phyloP scores from a whole-genome alignment of 805 yeast genomes.

The Barnettozyma californica region DNA sequence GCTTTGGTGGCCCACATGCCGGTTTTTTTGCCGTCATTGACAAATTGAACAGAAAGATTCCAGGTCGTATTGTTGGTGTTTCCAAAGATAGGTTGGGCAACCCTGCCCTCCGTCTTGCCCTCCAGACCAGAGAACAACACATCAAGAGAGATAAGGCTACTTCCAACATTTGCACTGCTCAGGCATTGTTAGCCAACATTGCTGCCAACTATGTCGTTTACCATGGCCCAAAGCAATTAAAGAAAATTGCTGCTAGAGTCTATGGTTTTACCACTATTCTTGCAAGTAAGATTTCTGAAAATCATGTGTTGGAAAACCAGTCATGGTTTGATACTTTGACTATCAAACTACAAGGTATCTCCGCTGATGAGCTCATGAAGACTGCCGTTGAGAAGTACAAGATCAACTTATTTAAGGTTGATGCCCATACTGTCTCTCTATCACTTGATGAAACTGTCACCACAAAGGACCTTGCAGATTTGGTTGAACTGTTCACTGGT shows the following conservation, averaged over 20 bases:
- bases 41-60: slow-evolving; percentile 82
- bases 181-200: slow-evolving; percentile 91
- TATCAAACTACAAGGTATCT: slow-evolving; percentile 43
- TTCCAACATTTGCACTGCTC: slow-evolving; percentile 96
- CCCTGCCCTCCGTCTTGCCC: slow-evolving; percentile 84
- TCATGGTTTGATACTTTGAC: slow-evolving; percentile 88
- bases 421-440: slow-evolving; percentile 58
- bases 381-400: slow-evolving; percentile 56
- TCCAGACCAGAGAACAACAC: slow-evolving; percentile 98
- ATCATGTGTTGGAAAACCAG: slow-evolving; percentile 49
- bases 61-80: slow-evolving; percentile 93
- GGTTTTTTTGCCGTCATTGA: slow-evolving; percentile 91
- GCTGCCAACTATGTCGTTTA: slow-evolving; percentile 94
- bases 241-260: slow-evolving; percentile 70
- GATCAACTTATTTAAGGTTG: slow-evolving; percentile 72
- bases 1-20: slow-evolving; percentile 98
- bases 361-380: slow-evolving; percentile 51
- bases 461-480: slow-evolving; percentile 48
- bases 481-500: slow-evolving; percentile 58
- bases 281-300: slow-evolving; percentile 48
- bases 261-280: slow-evolving; percentile 68
- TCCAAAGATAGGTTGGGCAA: slow-evolving; percentile 89
- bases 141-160: slow-evolving; percentile 97
- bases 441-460: slow-evolving; percentile 88
- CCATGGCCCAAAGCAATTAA: slow-evolving; percentile 88